A percentile compares a stretch with the other conserved stretches of the same genome.
Conservation (phyloP, 2,329 filamentous ascomycete genomes). For the Phyllosticta citribraziliensis region DNA sequence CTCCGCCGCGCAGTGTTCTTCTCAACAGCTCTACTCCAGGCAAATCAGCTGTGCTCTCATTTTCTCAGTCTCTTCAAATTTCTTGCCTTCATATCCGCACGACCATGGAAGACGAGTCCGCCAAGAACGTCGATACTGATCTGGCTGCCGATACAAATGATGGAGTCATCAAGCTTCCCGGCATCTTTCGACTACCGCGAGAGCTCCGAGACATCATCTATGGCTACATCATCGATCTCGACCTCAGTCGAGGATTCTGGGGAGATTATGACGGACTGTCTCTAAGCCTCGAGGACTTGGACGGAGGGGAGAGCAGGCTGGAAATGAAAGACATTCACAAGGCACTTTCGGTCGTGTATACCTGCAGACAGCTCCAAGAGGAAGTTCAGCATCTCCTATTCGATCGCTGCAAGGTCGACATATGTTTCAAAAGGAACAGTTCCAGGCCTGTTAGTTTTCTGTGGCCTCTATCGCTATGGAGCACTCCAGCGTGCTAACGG, state of each 20-base stretch:
- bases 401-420: not conserved
- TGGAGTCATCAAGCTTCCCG: too few relatives aligned
- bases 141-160: too few relatives aligned
- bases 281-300: not conserved
- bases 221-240: not conserved
- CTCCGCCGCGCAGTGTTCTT: too few relatives aligned
- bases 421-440: not conserved
- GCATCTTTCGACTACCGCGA: not conserved
- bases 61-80: too few relatives aligned
- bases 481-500: too few relatives aligned
- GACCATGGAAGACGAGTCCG: too few relatives aligned
- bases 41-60: too few relatives aligned
- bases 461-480: too few relatives aligned
- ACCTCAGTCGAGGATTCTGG: not conserved
- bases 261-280: not conserved
- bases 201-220: not conserved
- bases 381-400: not conserved
- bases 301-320: not conserved
- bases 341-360: not conserved
- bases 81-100: too few relatives aligned
- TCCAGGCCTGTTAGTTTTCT: too few relatives aligned
- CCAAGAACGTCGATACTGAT: too few relatives aligned
- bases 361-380: not conserved
- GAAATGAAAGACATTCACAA: not conserved
- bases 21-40: too few relatives aligned